Conservation (phyloP, 2,329 filamentous ascomycete species). For the Gnomoniopsis smithogilvyi region DNA sequence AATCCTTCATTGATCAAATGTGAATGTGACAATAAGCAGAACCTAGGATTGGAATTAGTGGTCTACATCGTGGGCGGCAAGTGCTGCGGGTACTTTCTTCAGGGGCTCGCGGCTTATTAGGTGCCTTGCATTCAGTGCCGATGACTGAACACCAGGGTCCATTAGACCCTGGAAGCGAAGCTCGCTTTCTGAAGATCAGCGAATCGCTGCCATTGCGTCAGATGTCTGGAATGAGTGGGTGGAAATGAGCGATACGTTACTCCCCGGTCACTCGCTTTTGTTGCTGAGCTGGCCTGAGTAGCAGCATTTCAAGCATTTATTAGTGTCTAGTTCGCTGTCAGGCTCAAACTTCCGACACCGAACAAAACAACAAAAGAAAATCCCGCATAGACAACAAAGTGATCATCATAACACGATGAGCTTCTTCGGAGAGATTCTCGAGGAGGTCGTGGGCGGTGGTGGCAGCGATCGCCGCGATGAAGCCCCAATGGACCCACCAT, state of each 20-base stretch:
- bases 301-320: neutral
- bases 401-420: neutral
- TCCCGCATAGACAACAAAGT: neutral
- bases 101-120: neutral
- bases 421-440: slow-evolving; percentile 7
- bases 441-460: slow-evolving; percentile 9
- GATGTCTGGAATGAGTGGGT: neutral
- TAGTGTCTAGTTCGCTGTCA: neutral
- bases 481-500: slow-evolving; percentile 5
- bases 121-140: neutral
- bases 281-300: neutral
- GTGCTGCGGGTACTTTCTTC: neutral
- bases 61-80: neutral
- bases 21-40: neutral
- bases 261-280: neutral
- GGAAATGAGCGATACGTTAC: neutral
- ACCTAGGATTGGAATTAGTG: neutral
- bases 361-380: neutral
- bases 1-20: no score
- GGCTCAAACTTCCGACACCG: no score
- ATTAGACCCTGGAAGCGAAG: neutral
- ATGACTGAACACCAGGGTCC: neutral
- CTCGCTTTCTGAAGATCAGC: neutral
- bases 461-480: slow-evolving; percentile 3
- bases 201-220: neutral